Evolutionary conservation across 2,329 filamentous ascomycete species (phyloP), one percentile per base, ranked within the genome.

Genomic region (Rugonectria rugulosa): DNA sequence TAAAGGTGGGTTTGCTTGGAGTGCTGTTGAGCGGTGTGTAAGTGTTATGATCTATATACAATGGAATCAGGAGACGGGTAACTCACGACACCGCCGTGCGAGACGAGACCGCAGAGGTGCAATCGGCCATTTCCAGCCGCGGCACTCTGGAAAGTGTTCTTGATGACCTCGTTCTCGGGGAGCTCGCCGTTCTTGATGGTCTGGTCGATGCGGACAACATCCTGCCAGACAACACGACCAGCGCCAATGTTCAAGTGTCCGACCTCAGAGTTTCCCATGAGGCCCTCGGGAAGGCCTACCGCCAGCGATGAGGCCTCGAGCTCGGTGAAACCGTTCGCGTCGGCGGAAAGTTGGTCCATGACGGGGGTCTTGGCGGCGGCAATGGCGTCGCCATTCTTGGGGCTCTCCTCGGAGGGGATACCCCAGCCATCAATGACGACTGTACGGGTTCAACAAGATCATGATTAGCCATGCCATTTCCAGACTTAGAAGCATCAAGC

Each of bases 371-470:
- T 84, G 67, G 94, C 95, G 62, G 91, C 91, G 68, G 93, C 88
- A 75, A 99, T 98, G 72, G 95, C 95, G 81, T 99, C 94, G 76
- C 95, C 94, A 77, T 96, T 77, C 70, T 91, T 90, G 69, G 90
- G 90, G 53, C 92, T 96, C 56, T 88, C 79, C 65, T 89, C 88
- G 62, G 87, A 87, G 69, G 93, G 86, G 70, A 98, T 86, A 72
- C 95, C 95, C 95, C 95, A 99, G 72, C 95, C 95, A 80, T 99
- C 95, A 82, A 99, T 99, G 79, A 98, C 95, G 85, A 99, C 90
- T 92, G 71, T 72, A 73, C 45, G 74, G 75, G 64, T 77, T 77
- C 65, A 81, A 71, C 45, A 85, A 71, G 72, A 84, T 73, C 68
- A 82, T 75, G 57, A 83, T 84, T 82, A 86, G 82, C 82, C 81